Percentiles rank a stretch among this genome's conserved stretches.
phyloP scores from a whole-genome alignment of 2,329 filamentous ascomycete genomes.

The Xylariomycetidae sp. region DNA sequence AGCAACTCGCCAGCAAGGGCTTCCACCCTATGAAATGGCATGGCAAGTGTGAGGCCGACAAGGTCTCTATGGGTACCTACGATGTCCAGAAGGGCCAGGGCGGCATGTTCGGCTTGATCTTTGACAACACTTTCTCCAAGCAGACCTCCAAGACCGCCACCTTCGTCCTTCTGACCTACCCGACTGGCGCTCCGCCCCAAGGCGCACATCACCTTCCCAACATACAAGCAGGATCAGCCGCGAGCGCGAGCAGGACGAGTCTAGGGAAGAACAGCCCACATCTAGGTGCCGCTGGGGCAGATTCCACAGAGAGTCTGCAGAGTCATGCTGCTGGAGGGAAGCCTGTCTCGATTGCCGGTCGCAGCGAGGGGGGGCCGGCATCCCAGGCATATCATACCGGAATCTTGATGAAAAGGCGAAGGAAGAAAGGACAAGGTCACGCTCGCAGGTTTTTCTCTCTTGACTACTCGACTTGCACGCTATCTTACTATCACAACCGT shows the following conservation, averaged over 20 bases:
- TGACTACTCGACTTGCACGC: conserved; percentile 87
- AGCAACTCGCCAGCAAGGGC: conserved; percentile 61
- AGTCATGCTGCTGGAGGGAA: conserved; percentile 39
- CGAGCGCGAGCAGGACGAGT: conserved; percentile 43
- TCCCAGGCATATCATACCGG: conserved; percentile 70
- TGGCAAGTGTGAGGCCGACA: conserved; percentile 94
- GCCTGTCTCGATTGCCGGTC: conserved; percentile 46
- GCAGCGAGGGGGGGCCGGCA: conserved; percentile 42
- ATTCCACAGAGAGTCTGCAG: conserved; percentile 58
- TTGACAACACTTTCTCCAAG: conserved; percentile 99
- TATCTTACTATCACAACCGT: conserved; percentile 94
- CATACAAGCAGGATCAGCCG: conserved; percentile 37
- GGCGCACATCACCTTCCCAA: conserved; percentile 66
- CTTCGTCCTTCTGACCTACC: conserved; percentile 90
- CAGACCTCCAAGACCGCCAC: conserved; percentile 91
- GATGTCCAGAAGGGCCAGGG: conserved; percentile 70
- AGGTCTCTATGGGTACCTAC: conserved; percentile 85
- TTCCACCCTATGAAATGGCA: conserved; percentile 75
- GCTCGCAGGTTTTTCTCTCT: conserved; percentile 93
- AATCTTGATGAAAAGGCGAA: conserved; percentile 78
- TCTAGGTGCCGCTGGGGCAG: conserved; percentile 40
- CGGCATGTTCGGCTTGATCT: conserved; percentile 93
- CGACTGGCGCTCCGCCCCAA: conserved; percentile 73
- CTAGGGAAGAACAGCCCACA: conserved; percentile 46
- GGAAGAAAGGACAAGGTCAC: conserved; percentile 91